Evolutionary conservation across 306 rosid genomes (phyloP), one percentile per base, ranked within the genome.

Genomic region (Cyamopsis tetragonoloba): DNA sequence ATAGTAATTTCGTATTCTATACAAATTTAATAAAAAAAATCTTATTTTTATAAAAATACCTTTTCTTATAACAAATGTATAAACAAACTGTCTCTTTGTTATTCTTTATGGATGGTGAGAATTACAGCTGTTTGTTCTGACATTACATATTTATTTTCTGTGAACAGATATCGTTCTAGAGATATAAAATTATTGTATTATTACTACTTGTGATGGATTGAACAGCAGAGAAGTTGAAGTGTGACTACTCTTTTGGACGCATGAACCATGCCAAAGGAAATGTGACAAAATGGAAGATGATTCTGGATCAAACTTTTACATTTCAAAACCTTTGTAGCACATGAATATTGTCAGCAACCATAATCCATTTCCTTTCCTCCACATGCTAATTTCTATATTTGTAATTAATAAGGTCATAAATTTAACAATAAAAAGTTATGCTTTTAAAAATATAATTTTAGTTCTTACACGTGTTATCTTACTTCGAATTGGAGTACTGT

Each of bases 91-190:
- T n/a, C n/a, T n/a, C n/a, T n/a, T n/a, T n/a, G 64, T 4, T 57
- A 57, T 31, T 1, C 9, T 15, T 9, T 54, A n/a, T 10, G 20
- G 12, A 27, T 7, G 32, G 39, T 18, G 26, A 46, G 24, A 17
- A 6, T 12, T 17, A 11, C 24, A 54, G 24, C 5, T 57, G 43
- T 48, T 46, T 60, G 43, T 48, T 46, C 62, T 58, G 18, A 58
- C 39, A 32, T 0, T 44, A 26, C 3, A 44, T 49, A 5, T 35
- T 1, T 35, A 13, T 61, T 57, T 57, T 37, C 71, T 82, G 61
- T n/a, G 58, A 61, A 84, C 86, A 91, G 96, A 84, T 71, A 88
- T 88, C 28, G 91, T 88, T 72, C 81, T 86, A 48, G 97, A 91
- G 83, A 86, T 88, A 65, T 83, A 65, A 80, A 57, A n/a, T n/a